phyloP scores from a whole-genome alignment of 2,329 filamentous ascomycete species.

The Fusarium vanettenii region DNA sequence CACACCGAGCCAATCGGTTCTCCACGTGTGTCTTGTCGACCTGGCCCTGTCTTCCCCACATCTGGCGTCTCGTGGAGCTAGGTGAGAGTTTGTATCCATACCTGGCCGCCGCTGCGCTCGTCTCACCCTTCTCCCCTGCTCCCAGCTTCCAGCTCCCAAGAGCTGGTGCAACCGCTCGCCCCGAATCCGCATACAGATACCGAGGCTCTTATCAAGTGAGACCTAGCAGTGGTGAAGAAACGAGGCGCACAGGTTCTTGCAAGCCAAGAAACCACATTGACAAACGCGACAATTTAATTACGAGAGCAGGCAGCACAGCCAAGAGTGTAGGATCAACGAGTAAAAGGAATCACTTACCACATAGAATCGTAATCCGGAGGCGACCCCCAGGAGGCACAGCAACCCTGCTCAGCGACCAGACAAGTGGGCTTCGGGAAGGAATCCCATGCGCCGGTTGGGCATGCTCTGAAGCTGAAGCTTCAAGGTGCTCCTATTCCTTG shows the following conservation, averaged over 20 bases:
- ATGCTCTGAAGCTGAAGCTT: background rate
- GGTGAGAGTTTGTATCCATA: background rate
- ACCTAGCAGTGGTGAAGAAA: background rate
- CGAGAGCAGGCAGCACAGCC: background rate
- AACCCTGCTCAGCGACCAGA: background rate
- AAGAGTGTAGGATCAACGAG: background rate
- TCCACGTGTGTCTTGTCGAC: conserved; percentile 32
- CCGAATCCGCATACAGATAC: background rate
- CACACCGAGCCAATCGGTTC: conserved; percentile 29
- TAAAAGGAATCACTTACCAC: conserved; percentile 3
- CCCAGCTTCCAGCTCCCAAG: background rate
- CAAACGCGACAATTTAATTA: background rate
- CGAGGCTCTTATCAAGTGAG: background rate
- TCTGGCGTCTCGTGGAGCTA: background rate
- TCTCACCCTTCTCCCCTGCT: conserved; percentile 1
- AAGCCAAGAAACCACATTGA: background rate
- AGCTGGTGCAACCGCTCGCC: background rate
- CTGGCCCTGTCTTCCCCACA: conserved; percentile 8
- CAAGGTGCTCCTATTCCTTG: background rate
- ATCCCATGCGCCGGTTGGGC: background rate
- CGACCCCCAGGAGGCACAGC: conserved; percentile 8
- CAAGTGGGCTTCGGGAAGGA: conserved; percentile 3
- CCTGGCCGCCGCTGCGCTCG: background rate
- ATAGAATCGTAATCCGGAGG: conserved; percentile 9
- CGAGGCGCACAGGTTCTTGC: background rate